Evolutionary conservation across 176 grass and related monocot genomes (phyloP), one percentile per base, ranked within the genome.

Genomic region (Alloteropsis semialata): DNA sequence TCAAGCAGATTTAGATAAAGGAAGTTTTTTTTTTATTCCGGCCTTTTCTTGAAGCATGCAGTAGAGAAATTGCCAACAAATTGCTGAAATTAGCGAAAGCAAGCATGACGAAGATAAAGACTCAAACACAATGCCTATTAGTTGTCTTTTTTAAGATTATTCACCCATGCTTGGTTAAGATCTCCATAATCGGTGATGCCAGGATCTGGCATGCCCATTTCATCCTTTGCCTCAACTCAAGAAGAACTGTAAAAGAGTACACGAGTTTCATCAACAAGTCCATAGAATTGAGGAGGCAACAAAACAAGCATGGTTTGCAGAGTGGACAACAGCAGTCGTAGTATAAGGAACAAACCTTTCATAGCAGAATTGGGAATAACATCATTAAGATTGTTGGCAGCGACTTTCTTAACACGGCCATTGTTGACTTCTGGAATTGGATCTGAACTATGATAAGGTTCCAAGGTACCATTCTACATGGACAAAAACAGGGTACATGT

Each of bases 381-480:
- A 29, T 89, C 80, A 44, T 81, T 61, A 36, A 87, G 56, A 87
- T 17, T 94, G 17, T 85, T 78, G 69, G 86, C 80, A 12, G 91
- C 86, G 11, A 94, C 86, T 53, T 21, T 18, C 60, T 91, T 94
- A 34, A 94, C 73, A 34, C 89, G 92, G n/a, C 85, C 60, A 64
- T 89, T 36, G 4, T 89, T 91, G 45, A 81, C 82, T 65, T 87
- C 84, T 2, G 89, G 89, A 54, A 91, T 85, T 15, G 87, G 89
- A 58, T 89, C 86, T 25, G 92, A 87, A 24, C 87, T 91, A 62
- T 32, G 77, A 37, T 77, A 85, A 22, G 84, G 89, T 67, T 66
- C 77, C 77, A 91, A 76, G 68, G 19, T 89, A 75, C 89, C 92
- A 65, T 89, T 87, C 92, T 94, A 69, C 65, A 91, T 74, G 43